Evolutionary conservation across 73 alveolate genomes (phyloP), one percentile per base, ranked within the genome.

Genomic region (Blepharisma japonicum): DNA sequence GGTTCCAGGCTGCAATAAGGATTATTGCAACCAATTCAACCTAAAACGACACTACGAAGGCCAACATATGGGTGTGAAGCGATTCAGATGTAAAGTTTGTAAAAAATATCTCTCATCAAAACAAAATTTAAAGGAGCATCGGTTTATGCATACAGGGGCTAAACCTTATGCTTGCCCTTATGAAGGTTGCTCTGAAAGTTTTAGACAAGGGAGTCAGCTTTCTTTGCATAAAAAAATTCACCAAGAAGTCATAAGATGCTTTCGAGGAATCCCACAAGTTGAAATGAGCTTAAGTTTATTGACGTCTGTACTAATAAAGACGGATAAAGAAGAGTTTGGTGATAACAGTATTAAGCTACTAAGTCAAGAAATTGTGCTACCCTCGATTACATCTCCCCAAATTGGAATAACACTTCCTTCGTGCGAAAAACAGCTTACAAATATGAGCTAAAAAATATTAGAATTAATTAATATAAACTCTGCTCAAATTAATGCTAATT

Each of bases 141-240:
- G 66, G 38, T 68, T 53, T 50, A 86, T 83, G 4, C 93, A 86
- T 47, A 81, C 93, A 6, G 45, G 32, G 20, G 74, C 72, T 21
- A 84, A 83, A 14, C 93, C 93, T 14, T 86, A 80, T 56, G 79
- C 81, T 4, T 86, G 93, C 61, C 81, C 81, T 6, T 80, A 80
- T 27, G 72, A 80, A 25, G 86, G 88, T 45, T 86, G 93, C 76
- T 0, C 27, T 6, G 61, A 54, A 54, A 20, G 78, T 6, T 86
- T 86, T 68, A 55, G 86, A 47, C 81, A 86, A 80, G 55, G 93
- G 38, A 87, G 89, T 2, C 82, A 86, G 72, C 77, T 86, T 5
- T 86, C 89, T 32, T 80, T 78, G 2, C 93, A 86, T 67, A 86
- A 87, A 56, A 81, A 82, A 76, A 74, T 85, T 38, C 93, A 86